Base-by-base conservation (phyloP, 768 basidiomycete genomes). In the Phaffia australis region DNA sequence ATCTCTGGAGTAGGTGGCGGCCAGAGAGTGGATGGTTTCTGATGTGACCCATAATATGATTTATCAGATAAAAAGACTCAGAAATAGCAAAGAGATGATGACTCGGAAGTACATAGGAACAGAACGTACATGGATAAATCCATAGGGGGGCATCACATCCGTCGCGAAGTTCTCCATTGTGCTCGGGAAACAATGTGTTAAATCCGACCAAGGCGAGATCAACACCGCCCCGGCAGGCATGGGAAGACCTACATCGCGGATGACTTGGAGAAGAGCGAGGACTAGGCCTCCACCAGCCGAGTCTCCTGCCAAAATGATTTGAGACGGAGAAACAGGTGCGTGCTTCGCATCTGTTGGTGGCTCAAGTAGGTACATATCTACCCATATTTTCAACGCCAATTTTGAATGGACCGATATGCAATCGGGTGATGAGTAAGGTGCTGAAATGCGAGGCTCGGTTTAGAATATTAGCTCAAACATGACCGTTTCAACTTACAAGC, bases 201-300 rank as follows among this genome's bases (percentile, higher is more conserved):
- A 77, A 76, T 90, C 88, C 16, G 73, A 72, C 88, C 94, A 97
- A 0, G 95, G 95, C 30, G 89, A 92, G 70, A 97, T 87, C 50
- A 97, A 78, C 21, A 94, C 80, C 0, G 85, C 91, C 8, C 91
- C 95, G 2, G 91, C 89, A 3, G 93, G 94, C 55, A 82, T 70
- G 6, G 91, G 91, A 27, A 93, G 79, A 2, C 83, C 85, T 0
- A 82, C 77, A 75, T 99, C 95, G 19, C 95, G 87, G 56, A 99
- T 82, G 14, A 80, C 74, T 18, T 73, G 63, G 3, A 99, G 81
- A 32, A 95, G 79, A 4, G 91, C 86, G 59, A 97, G 77, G 0
- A 84, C 82, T 16, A 97, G 79, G 0, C 90, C 91, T 9, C 92
- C 95, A 7, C 95, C 95, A 0, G 94, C 93, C 25, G 89, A 92